These are phyloP conservation scores for Mortierella sp. DNA, from an alignment of 371 early-diverging fungal genomes.

Conservation along the genomic window DNA sequence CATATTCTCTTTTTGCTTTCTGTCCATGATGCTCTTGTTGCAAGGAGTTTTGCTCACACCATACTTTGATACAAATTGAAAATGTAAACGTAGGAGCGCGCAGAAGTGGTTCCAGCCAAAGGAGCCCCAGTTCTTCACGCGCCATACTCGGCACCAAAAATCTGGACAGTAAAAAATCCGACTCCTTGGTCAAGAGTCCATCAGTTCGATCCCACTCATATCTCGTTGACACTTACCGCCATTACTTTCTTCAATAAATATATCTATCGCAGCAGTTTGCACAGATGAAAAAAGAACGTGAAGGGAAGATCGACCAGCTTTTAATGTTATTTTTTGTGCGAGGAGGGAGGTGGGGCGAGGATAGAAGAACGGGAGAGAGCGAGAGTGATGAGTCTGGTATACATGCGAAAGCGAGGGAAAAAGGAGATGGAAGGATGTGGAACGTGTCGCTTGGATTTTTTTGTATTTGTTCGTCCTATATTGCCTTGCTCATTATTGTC, in stretches of 20 bases:
- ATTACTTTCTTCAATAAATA: not conserved
- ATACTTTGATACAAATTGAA: too few relatives aligned
- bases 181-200: too few relatives aligned
- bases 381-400: not conserved
- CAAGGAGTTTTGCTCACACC: too few relatives aligned
- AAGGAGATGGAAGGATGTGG: not conserved
- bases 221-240: too few relatives aligned
- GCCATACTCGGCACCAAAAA: constrained; percentile 15
- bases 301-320: not conserved
- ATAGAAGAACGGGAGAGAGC: not conserved
- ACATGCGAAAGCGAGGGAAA: not conserved
- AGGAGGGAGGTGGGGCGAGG: not conserved
- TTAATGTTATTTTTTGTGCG: not conserved
- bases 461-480: not conserved
- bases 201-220: not conserved
- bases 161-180: constrained; percentile 27
- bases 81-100: not conserved
- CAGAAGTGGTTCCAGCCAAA: constrained; percentile 33
- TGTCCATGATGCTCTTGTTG: too few relatives aligned
- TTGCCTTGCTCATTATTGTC: constrained; percentile 6
- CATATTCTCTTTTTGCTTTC: too few relatives aligned
- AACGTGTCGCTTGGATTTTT: not conserved
- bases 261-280: not conserved
- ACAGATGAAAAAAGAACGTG: not conserved
- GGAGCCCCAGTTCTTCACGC: not conserved